phyloP scores from a whole-genome alignment of 2,329 filamentous ascomycete genomes.

The Botrytis tulipae region DNA sequence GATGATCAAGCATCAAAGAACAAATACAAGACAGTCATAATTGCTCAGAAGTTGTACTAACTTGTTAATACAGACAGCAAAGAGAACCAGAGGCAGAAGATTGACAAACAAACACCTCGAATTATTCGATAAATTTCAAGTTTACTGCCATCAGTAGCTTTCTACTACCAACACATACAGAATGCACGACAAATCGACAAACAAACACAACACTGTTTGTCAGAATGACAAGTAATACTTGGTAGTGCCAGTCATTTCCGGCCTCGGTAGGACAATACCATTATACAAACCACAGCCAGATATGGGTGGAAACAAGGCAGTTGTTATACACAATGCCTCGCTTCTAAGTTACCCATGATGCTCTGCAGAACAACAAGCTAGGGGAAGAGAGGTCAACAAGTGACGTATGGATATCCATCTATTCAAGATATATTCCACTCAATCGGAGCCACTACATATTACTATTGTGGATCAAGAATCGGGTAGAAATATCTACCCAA shows the following conservation, averaged over 20 bases:
- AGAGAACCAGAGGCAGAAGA: background rate
- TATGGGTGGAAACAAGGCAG: background rate
- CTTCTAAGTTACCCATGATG: background rate
- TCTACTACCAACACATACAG: too few relatives aligned
- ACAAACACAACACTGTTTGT: background rate
- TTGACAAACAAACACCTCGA: background rate
- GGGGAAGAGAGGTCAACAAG: background rate
- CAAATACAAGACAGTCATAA: background rate
- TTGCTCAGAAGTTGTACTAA: background rate
- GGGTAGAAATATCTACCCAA: accelerated
- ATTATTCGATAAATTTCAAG: background rate
- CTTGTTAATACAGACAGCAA: background rate
- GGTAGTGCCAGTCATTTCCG: too few relatives aligned
- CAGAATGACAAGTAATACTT: background rate
- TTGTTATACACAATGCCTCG: background rate
- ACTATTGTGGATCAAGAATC: background rate
- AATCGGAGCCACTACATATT: background rate
- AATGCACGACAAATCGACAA: background rate
- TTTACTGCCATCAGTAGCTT: background rate
- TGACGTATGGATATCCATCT: too few relatives aligned
- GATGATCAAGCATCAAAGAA: background rate
- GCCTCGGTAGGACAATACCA: background rate
- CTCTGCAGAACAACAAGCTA: background rate
- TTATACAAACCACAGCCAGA: background rate
- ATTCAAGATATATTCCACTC: background rate